phyloP scores from a whole-genome alignment of 1,284 basidiomycete genomes.

The Marasmius fiardii region DNA sequence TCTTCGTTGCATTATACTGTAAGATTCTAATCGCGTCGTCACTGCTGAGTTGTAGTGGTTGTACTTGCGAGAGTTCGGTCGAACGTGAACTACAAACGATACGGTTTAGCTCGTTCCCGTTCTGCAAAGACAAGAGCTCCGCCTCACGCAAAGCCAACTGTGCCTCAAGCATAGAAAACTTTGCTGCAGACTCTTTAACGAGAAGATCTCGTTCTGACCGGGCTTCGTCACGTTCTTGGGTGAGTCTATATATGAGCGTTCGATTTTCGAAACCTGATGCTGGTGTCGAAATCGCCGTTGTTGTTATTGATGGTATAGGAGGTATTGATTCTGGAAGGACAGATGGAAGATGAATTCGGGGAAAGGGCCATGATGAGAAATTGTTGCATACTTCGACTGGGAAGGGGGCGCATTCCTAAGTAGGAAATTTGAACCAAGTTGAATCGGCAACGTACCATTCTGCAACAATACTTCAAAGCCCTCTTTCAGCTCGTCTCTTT shows the following conservation, averaged over 20 bases:
- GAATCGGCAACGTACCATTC: not conserved
- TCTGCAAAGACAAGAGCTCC: not conserved
- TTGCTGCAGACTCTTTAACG: not conserved
- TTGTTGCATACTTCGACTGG: conserved; percentile 5
- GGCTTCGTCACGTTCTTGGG: conserved; percentile 1
- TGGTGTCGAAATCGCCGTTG: not conserved
- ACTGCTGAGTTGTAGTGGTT: not conserved
- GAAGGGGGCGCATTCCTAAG: not conserved
- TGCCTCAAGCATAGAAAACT: conserved; percentile 3
- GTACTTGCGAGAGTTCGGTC: not conserved
- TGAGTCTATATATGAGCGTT: not conserved
- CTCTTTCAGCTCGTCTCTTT: conserved; percentile 1
- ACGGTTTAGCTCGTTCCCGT: not conserved
- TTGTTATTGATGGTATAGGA: not conserved
- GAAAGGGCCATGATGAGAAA: conserved; percentile 1
- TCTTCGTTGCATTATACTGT: not conserved
- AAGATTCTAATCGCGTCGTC: not conserved
- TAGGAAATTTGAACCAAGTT: not conserved
- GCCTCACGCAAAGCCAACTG: conserved; percentile 2
- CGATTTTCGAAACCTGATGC: not conserved
- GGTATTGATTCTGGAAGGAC: not conserved
- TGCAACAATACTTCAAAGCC: conserved; percentile 1
- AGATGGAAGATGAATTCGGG: not conserved
- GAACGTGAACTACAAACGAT: not conserved
- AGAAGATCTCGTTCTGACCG: not conserved